Base-by-base conservation (phyloP, 371 early-diverging fungal genomes). In the Lichtheimia ramosa region DNA sequence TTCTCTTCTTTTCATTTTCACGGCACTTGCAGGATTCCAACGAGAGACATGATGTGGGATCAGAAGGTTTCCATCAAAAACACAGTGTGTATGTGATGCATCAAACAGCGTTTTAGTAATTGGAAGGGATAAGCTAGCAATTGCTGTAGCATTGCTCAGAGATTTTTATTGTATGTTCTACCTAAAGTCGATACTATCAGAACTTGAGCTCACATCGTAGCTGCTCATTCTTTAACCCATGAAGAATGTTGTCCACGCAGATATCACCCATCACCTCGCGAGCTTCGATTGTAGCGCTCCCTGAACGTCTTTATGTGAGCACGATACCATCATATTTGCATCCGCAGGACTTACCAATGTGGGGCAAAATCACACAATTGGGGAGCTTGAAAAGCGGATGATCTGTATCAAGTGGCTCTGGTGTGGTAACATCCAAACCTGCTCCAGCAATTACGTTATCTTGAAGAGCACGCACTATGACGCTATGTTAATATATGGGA, bases 401-500 rank as follows among this genome's bases (percentile, higher is more conserved):
- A 51, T 85, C 74, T 0, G 66, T 51, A 3, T 86, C 82, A 56
- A 96, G 64, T 12, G 95, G 96, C 62, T 96, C 96, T 0, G 95
- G 96, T 4, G 84, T 86, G 0, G 93, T 93, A 5, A 95, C 95
- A 72, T 96, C 95, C 50, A 95, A 70, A 18, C 92, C 96, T 13
- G 88, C 93, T 23, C 83, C 86, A 4, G 83, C 91, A 50, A 92
- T 76, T 46, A 58, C 51, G 0, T 77, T 77, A 14, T 79, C 75
- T 28, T 82, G 68, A 46, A 94, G 69, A 5, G 93, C 93, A 5
- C 68, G 72, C 27, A 83, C 75, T 73, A 64, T 18, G 23, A 49
- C 20, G 25, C 52, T 50, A 14, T 34, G 20, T 23, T 41, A 18
- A 48, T 10, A 34, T 10, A 34, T 10, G 34, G 10, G 34, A 34